These are phyloP conservation scores for Fusarium falciforme DNA, from an alignment of 2,329 filamentous ascomycete genomes.

Conservation along the genomic window DNA sequence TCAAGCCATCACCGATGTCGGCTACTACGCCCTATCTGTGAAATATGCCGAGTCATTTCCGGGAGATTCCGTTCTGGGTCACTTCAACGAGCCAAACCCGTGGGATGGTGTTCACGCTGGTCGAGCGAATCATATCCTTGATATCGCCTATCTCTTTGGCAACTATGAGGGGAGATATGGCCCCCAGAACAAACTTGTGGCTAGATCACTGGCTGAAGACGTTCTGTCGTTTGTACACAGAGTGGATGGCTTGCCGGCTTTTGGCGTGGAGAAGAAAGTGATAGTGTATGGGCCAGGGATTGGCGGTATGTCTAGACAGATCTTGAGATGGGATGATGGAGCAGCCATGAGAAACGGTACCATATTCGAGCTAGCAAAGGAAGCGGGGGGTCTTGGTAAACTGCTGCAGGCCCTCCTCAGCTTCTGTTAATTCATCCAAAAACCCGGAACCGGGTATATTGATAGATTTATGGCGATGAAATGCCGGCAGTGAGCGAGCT, in stretches of 20 bases:
- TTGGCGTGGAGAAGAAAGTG: neutral
- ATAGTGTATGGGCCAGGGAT: neutral
- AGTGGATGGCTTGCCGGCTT: neutral
- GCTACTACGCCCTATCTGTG: neutral
- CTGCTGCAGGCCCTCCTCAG: neutral
- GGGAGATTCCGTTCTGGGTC: neutral
- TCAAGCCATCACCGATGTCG: neutral
- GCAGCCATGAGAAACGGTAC: neutral
- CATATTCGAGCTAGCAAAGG: neutral
- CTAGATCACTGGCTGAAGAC: neutral
- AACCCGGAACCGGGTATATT: neutral
- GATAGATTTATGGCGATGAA: neutral
- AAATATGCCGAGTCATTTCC: neutral
- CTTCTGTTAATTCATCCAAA: neutral
- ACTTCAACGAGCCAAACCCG: neutral
- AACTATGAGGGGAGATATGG: neutral
- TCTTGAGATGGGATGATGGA: neutral
- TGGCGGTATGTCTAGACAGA: neutral
- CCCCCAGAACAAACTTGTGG: neutral
- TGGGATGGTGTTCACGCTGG: neutral
- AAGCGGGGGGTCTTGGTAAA: neutral
- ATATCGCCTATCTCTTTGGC: neutral
- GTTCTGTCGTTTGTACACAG: neutral
- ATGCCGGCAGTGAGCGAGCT: neutral
- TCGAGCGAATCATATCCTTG: neutral